Evolutionary conservation across 1,139 yeast genomes (phyloP).

Genomic region (Candida glucosophila): DNA sequence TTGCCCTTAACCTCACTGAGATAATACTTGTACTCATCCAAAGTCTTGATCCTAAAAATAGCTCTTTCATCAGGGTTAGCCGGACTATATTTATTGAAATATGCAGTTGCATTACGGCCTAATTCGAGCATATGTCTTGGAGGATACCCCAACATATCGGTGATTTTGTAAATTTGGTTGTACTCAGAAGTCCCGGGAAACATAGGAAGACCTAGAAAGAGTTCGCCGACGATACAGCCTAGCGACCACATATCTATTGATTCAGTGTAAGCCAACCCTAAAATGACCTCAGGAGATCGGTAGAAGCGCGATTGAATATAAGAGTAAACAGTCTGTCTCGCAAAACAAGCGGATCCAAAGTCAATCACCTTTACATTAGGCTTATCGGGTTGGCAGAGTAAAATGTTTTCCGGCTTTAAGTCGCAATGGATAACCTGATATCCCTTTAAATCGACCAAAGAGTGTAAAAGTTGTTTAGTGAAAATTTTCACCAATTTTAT

Average conservation of each 20-base stretch:
- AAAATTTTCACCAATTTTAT: slow-evolving; percentile 73
- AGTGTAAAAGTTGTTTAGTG: slow-evolving; percentile 72
- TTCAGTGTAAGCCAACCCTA: slow-evolving; percentile 86
- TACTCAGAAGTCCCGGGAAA: slow-evolving; percentile 95
- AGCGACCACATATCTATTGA: slow-evolving; percentile 98
- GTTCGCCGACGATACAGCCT: slow-evolving; percentile 93
- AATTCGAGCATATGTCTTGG: slow-evolving; percentile 96
- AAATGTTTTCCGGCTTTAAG: slow-evolving; percentile 89
- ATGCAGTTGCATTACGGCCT: slow-evolving; percentile 76
- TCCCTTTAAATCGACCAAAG: slow-evolving; percentile 71
- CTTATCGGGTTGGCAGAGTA: slow-evolving; percentile 71
- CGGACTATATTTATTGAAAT: slow-evolving; percentile 41
- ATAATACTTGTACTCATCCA: slow-evolving; percentile 32
- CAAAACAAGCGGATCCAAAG: slow-evolving; percentile 95
- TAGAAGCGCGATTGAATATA: slow-evolving; percentile 94
- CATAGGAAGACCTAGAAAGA: slow-evolving; percentile 86
- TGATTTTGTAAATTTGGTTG: slow-evolving; percentile 78
- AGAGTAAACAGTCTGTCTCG: slow-evolving; percentile 80
- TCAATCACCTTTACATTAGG: slow-evolving; percentile 91
- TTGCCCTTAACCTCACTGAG: slow-evolving; percentile 19
- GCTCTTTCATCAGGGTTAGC: slow-evolving; percentile 21
- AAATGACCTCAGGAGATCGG: slow-evolving; percentile 89
- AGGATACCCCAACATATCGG: slow-evolving; percentile 78
- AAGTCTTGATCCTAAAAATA: slow-evolving; percentile 21
- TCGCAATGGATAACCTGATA: slow-evolving; percentile 92